Percentiles rank a stretch among this genome's conserved stretches.
Conservation (phyloP, 371 early-diverging fungal genomes). For the Chytridium lagenaria region DNA sequence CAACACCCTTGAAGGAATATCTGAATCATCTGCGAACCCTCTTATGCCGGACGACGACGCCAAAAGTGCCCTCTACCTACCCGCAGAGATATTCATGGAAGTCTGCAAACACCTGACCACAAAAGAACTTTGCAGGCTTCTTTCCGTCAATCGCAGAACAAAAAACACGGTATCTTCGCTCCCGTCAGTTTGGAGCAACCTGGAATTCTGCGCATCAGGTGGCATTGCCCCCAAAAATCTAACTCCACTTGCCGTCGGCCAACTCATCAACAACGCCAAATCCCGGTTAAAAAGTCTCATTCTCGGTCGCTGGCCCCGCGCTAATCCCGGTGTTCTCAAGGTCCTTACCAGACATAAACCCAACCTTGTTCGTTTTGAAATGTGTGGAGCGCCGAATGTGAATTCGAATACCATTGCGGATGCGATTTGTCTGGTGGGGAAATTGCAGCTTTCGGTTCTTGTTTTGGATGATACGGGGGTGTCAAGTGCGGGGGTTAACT, state of each 20-base stretch:
- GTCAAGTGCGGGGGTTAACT: background rate
- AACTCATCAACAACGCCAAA: background rate
- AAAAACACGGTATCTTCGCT: background rate
- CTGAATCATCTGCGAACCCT: background rate
- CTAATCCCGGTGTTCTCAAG: background rate
- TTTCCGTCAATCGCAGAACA: background rate
- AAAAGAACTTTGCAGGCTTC: background rate
- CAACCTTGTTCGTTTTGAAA: conserved; percentile 4
- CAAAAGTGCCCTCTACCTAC: background rate
- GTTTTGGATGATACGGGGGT: background rate
- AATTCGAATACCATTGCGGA: background rate
- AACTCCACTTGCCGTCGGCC: background rate
- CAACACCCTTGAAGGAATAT: background rate
- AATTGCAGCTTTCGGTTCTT: background rate
- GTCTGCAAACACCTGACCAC: conserved; percentile 3
- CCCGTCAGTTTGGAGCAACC: background rate
- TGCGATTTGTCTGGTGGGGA: background rate
- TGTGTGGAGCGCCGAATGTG: background rate
- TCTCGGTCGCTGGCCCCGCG: background rate
- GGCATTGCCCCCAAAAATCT: background rate
- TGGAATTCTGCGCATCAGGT: conserved; percentile 2
- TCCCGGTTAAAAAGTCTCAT: background rate
- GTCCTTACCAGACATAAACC: background rate
- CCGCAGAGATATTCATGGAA: background rate
- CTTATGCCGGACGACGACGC: background rate